Evolutionary conservation across 306 rosid species (phyloP).

Genomic region (Malus fusca): DNA sequence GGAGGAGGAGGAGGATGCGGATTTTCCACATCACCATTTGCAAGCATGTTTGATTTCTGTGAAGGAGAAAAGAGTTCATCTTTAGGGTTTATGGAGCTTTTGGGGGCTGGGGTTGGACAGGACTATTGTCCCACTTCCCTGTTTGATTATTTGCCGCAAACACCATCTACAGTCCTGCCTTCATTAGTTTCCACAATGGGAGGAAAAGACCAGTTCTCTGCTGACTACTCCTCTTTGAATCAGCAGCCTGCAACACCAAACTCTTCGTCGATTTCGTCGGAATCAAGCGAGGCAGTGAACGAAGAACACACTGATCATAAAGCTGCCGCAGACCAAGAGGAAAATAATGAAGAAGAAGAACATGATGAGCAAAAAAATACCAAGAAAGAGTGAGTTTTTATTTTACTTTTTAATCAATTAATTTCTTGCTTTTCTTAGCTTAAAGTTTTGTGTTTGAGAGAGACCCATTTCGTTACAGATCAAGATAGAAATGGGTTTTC

Average conservation of each 20-base stretch:
- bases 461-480: slow-evolving; percentile 4
- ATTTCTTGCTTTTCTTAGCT: neutral
- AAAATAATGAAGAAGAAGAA: slow-evolving; percentile 7
- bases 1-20: slow-evolving; percentile 6
- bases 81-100: slow-evolving; percentile 79
- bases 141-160: slow-evolving; percentile 36
- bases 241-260: slow-evolving; percentile 68
- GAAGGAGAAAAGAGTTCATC: slow-evolving; percentile 38
- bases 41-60: slow-evolving; percentile 31
- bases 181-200: slow-evolving; percentile 7
- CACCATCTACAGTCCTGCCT: slow-evolving; percentile 17
- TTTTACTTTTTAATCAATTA: no score
- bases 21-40: slow-evolving; percentile 34
- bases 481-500: slow-evolving; percentile 1
- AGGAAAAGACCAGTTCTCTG: slow-evolving; percentile 27
- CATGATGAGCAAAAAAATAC: slow-evolving; percentile 19
- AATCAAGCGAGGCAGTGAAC: slow-evolving; percentile 55
- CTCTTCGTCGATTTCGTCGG: slow-evolving; percentile 80
- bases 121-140: slow-evolving; percentile 23
- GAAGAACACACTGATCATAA: slow-evolving; percentile 36
- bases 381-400: slow-evolving; percentile 49
- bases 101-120: slow-evolving; percentile 29
- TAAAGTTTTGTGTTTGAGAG: neutral
- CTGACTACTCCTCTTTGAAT: slow-evolving; percentile 24
- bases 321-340: slow-evolving; percentile 17